Percentiles rank a stretch among this genome's conserved stretches.
Evolutionary conservation across 2,329 filamentous ascomycete genomes (phyloP).

Genomic region (Nemania sp.): DNA sequence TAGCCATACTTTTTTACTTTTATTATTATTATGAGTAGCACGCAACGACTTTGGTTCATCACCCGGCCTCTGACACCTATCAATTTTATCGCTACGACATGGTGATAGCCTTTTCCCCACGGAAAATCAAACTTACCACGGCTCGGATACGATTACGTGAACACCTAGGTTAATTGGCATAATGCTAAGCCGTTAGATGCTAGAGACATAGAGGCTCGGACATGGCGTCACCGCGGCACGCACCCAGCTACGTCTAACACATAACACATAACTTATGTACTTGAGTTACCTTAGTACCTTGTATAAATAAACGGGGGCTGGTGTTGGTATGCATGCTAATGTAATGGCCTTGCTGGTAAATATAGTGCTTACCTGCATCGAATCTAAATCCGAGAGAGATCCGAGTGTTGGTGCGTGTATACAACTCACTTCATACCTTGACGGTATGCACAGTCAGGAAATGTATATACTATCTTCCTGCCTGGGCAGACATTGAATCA

Average conservation of each 20-base stretch:
- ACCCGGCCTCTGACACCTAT: background rate
- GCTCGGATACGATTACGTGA: no score
- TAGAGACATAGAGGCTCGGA: background rate
- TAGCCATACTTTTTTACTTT: conserved; percentile 21
- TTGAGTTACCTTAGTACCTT: no score
- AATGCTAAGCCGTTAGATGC: background rate
- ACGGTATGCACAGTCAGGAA: background rate
- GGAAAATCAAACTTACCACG: conserved; percentile 9
- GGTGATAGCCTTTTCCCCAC: conserved; percentile 11
- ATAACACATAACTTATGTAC: no score
- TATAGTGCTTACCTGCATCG: background rate
- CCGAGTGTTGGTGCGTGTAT: conserved; percentile 7
- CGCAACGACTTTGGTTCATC: conserved; percentile 16
- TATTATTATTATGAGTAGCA: conserved; percentile 27
- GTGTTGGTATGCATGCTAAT: no score
- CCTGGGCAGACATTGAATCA: conserved; percentile 15
- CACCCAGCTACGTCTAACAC: no score
- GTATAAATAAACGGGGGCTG: no score
- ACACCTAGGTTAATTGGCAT: no score
- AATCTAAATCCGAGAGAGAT: conserved; percentile 7
- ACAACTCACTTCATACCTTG: no score
- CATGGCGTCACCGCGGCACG: background rate
- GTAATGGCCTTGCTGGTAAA: no score
- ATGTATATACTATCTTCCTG: background rate
- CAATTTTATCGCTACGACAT: conserved; percentile 17